Conservation (phyloP, 2,329 filamentous ascomycete genomes). For the Aspergillus sp. region DNA sequence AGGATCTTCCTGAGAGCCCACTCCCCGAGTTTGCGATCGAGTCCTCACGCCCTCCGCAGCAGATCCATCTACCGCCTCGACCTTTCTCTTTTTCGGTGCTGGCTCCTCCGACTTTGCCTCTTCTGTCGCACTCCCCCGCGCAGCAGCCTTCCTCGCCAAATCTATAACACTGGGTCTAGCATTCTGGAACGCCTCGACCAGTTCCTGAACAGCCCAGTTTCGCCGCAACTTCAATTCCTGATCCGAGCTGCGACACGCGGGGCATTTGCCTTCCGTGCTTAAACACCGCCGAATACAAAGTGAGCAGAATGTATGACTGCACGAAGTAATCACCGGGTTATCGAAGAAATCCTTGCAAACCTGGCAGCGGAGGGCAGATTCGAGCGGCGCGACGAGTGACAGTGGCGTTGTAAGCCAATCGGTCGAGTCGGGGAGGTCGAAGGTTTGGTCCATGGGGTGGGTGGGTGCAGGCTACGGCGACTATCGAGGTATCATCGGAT, state of each 20-base stretch:
- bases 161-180: constrained; percentile 64
- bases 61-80: constrained; percentile 37
- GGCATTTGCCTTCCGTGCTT: constrained; percentile 81
- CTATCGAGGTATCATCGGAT: constrained; percentile 1
- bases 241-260: constrained; percentile 74
- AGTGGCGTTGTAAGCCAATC: constrained; percentile 53
- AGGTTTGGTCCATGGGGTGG: constrained; percentile 36
- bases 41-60: constrained; percentile 39
- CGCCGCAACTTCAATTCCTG: constrained; percentile 82
- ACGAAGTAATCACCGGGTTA: constrained; percentile 92
- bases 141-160: constrained; percentile 60
- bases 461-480: not conserved
- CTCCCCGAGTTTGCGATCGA: constrained; percentile 34
- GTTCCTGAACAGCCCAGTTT: constrained; percentile 82
- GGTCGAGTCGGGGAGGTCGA: constrained; percentile 47
- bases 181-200: constrained; percentile 74
- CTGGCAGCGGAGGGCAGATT: constrained; percentile 86
- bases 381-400: constrained; percentile 55
- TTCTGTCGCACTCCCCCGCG: constrained; percentile 54
- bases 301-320: constrained; percentile 95
- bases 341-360: constrained; percentile 98
- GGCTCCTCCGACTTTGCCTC: constrained; percentile 34
- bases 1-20: constrained; percentile 14
- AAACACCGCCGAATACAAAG: constrained; percentile 88
- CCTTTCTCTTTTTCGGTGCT: constrained; percentile 38